Evolutionary conservation across 306 rosid species (phyloP).

Genomic region (Biancaea sappan): DNA sequence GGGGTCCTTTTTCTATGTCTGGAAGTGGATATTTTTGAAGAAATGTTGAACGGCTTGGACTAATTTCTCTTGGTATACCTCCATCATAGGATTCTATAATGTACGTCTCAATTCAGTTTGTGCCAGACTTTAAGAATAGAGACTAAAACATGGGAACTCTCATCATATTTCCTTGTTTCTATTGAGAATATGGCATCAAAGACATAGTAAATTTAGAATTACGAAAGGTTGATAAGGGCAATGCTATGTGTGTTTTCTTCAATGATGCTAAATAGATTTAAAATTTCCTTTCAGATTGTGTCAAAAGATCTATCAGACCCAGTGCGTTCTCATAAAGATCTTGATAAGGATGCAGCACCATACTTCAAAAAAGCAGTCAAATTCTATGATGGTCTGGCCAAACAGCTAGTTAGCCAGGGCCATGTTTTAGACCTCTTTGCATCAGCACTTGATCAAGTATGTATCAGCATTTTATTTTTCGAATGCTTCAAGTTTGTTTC

Average conservation of each 20-base stretch:
- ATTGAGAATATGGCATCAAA: neutral
- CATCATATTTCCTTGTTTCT: neutral
- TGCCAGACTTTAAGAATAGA: neutral
- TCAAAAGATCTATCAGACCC: slow-evolving; percentile 91
- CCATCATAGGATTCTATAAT: neutral
- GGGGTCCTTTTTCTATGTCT: neutral
- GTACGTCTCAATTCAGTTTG: neutral
- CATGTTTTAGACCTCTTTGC: slow-evolving; percentile 88
- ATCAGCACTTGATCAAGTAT: slow-evolving; percentile 95
- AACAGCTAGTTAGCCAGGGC: slow-evolving; percentile 88
- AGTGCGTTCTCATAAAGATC: slow-evolving; percentile 90
- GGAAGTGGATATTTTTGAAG: neutral
- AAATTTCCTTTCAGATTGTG: slow-evolving; percentile 63
- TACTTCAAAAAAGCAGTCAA: slow-evolving; percentile 86
- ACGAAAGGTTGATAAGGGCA: no score
- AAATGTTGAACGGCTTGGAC: neutral
- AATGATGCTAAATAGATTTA: slow-evolving; percentile 1
- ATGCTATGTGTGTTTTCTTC: no score
- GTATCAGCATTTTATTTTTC: slow-evolving; percentile 29
- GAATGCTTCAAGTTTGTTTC: slow-evolving; percentile 9
- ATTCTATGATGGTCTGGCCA: slow-evolving; percentile 75
- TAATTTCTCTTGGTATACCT: neutral
- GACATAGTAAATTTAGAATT: neutral
- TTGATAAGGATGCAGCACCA: slow-evolving; percentile 89
- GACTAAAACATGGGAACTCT: neutral